Conservation (phyloP, 2,329 filamentous ascomycete species). For the Pleoardoris graminearum region DNA sequence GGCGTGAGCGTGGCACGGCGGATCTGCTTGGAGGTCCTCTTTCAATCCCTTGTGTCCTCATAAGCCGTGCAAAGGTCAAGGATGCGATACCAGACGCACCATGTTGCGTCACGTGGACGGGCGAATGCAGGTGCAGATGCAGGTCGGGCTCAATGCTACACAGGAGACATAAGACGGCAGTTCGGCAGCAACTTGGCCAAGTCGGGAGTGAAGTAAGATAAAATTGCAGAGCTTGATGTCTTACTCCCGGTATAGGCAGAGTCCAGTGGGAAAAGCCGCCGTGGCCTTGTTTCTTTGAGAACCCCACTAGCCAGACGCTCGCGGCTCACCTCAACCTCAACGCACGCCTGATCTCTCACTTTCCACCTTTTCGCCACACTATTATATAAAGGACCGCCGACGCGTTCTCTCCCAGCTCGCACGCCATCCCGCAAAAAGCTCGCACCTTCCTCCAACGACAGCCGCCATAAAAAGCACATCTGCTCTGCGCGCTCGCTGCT, state of each 20-base stretch:
- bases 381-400: conserved; percentile 16
- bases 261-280: background rate
- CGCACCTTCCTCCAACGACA: conserved; percentile 16
- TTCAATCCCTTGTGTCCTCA: conserved; percentile 55
- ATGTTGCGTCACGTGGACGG: conserved; percentile 27
- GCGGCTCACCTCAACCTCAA: conserved; percentile 31
- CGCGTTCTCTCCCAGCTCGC: conserved; percentile 20
- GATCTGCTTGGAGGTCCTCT: conserved; percentile 72
- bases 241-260: too few species aligned
- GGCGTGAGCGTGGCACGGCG: conserved; percentile 83
- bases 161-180: background rate
- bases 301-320: conserved; percentile 32
- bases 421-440: conserved; percentile 6
- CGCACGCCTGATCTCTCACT: conserved; percentile 18
- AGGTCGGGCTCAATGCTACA: background rate
- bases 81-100: conserved; percentile 37
- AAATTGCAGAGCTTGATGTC: background rate
- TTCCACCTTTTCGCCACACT: conserved; percentile 31
- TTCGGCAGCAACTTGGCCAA: background rate
- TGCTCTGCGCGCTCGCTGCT: conserved; percentile 20
- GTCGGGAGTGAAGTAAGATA: background rate
- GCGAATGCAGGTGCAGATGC: background rate
- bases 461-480: conserved; percentile 16
- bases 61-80: conserved; percentile 11
- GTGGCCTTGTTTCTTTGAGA: background rate